Conservation (phyloP, 345 rosid species). For the Trapa bicornis region DNA sequence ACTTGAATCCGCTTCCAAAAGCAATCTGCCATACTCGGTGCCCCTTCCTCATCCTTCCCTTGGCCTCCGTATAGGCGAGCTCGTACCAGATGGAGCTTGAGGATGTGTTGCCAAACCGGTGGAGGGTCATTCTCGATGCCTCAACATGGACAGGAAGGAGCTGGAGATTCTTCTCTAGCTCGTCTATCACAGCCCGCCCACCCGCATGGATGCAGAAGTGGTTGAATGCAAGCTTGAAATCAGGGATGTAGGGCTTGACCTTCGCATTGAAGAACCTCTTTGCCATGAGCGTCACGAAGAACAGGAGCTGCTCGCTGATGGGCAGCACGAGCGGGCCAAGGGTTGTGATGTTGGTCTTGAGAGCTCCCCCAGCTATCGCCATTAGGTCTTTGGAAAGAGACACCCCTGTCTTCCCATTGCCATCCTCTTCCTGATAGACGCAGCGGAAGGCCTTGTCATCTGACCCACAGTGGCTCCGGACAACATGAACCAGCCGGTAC, state of each 20-base stretch:
- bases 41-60: conserved; percentile 73
- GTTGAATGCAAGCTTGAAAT: conserved; percentile 85
- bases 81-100: conserved; percentile 95
- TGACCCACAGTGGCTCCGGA: conserved; percentile 88
- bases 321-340: conserved; percentile 91
- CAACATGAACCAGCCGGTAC: conserved; percentile 74
- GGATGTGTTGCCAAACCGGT: conserved; percentile 82
- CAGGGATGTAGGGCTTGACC: conserved; percentile 78
- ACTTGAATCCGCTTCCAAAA: conserved; percentile 83
- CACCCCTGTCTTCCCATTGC: conserved; percentile 65
- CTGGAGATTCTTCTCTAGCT: conserved; percentile 89
- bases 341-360: conserved; percentile 74
- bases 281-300: conserved; percentile 54
- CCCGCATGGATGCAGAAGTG: conserved; percentile 91
- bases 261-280: conserved; percentile 49
- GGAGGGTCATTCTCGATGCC: conserved; percentile 82
- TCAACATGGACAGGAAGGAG: conserved; percentile 57
- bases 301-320: conserved; percentile 73
- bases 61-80: conserved; percentile 68
- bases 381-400: conserved; percentile 78
- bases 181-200: conserved; percentile 86
- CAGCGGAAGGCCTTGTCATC: conserved; percentile 73
- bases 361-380: conserved; percentile 86
- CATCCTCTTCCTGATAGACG: conserved; percentile 84
- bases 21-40: conserved; percentile 88